Conservation (phyloP, 176 grass and related monocot species). For the Oropetium thomaeum region DNA sequence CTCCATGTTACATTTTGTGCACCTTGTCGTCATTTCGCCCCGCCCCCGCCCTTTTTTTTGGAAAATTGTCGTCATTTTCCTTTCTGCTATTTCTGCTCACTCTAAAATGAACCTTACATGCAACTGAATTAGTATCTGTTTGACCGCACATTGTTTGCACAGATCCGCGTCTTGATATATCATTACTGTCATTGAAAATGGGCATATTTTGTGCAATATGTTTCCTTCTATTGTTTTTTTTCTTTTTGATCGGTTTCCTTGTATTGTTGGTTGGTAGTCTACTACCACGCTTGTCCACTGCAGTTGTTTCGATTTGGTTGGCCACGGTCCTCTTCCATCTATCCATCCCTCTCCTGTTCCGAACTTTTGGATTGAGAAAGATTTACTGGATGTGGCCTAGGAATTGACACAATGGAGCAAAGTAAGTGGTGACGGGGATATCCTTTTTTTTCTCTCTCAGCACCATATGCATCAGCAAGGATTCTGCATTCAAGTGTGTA, state of each 20-base stretch:
- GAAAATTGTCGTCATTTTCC: neutral
- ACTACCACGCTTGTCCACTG: conserved; percentile 1
- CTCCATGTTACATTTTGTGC: neutral
- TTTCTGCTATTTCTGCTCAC: neutral
- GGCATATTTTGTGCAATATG: neutral
- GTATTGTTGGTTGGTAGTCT: conserved; percentile 6
- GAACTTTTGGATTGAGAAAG: conserved; percentile 38
- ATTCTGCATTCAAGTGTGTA: neutral
- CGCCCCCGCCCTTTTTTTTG: too few species aligned
- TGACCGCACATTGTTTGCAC: neutral
- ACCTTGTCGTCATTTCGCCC: too few species aligned
- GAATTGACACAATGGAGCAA: conserved; percentile 30
- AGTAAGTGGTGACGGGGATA: conserved; percentile 14
- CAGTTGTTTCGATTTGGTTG: conserved; percentile 41
- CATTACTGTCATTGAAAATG: neutral
- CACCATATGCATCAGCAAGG: neutral
- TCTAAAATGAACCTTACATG: neutral
- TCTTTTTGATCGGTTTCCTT: too few species aligned
- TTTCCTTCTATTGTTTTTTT: neutral
- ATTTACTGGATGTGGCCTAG: conserved; percentile 32
- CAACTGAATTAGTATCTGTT: neutral
- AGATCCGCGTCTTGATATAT: neutral
- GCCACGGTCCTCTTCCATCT: conserved; percentile 4
- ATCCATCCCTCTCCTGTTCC: conserved; percentile 29
- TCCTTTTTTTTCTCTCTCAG: conserved; percentile 11